Evolutionary conservation across 352 stramenopile genomes (phyloP).

Genomic region (Globisporangium orthogonon): DNA sequence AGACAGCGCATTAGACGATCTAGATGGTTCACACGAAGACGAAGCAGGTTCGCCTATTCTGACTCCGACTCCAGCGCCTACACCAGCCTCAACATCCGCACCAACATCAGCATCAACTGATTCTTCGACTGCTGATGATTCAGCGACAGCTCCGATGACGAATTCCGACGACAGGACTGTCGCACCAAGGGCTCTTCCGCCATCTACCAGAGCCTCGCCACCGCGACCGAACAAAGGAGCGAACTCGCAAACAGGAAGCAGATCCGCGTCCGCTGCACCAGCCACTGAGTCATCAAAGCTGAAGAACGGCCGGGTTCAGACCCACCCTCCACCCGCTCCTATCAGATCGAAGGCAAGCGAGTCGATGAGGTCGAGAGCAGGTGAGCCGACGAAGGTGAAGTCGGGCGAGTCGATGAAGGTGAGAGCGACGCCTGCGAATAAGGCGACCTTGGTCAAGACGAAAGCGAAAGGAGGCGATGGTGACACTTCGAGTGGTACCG

Average conservation of each 20-base stretch:
- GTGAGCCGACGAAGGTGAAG: background rate
- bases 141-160: too few species aligned
- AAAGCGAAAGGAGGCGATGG: background rate
- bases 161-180: background rate
- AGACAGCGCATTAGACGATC: background rate
- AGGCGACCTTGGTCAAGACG: constrained; percentile 3
- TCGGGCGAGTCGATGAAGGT: background rate
- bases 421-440: background rate
- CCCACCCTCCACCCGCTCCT: background rate
- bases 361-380: constrained; percentile 6
- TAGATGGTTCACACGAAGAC: background rate
- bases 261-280: too few species aligned
- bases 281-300: background rate
- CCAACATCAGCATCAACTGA: too few species aligned
- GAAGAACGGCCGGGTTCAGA: constrained; percentile 1
- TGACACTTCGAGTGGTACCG: background rate
- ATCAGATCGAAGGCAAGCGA: constrained; percentile 2
- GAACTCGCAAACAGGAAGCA: background rate
- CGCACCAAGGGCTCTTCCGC: background rate
- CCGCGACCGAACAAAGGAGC: background rate
- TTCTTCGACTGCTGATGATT: too few species aligned
- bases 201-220: background rate
- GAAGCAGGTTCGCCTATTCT: background rate
- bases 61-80: too few species aligned
- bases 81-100: too few species aligned